Evolutionary conservation across 2,329 filamentous ascomycete species (phyloP), one percentile per base, ranked within the genome.

Genomic region (Fusarium sp.): DNA sequence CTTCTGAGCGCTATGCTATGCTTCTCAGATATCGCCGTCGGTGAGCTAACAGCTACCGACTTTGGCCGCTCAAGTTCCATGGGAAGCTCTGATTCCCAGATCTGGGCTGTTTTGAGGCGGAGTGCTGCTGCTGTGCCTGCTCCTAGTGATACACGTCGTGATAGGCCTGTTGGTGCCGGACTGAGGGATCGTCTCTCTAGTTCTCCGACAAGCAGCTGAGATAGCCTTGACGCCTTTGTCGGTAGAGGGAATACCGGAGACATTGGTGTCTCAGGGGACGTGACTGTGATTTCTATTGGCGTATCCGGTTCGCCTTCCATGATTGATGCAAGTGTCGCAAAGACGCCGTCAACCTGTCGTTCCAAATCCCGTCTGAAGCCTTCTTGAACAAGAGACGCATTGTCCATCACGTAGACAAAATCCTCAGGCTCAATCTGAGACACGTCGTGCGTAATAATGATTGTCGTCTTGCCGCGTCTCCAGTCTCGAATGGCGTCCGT

Each of bases 371-470:
- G 84, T 27, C 89, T 87, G 68, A 89, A 88, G 0, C 95, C 96
- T 74, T 93, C 85, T 75, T 95, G 90, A 0, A 92, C 87, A 0
- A 98, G 84, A 0, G 79, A 80, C 0, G 93, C 92, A 12, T 90
- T 83, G 35, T 96, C 92, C 79, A 98, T 84, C 12, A 98, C 88
- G 74, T 95, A 97, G 0, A 97, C 88, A 70, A 92, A 95, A 71
- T 98, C 95, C 0, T 91, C 81, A 0, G 90, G 83, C 6, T 84
- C 80, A 11, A 98, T 96, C 73, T 96, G 93, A 0, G 90, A 88
- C 35, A 96, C 88, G 72, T 98, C 94, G 78, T 98, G 96, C 0
- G 96, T 98, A 76, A 98, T 96, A 73, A 98, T 90, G 60, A 98
- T 93, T 0, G 96, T 98, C 0, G 95, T 98, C 80, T 94, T 96